Percentiles rank a stretch among this genome's conserved stretches.
Evolutionary conservation across 1,284 basidiomycete genomes (phyloP).

Genomic region (Mycena sp.): DNA sequence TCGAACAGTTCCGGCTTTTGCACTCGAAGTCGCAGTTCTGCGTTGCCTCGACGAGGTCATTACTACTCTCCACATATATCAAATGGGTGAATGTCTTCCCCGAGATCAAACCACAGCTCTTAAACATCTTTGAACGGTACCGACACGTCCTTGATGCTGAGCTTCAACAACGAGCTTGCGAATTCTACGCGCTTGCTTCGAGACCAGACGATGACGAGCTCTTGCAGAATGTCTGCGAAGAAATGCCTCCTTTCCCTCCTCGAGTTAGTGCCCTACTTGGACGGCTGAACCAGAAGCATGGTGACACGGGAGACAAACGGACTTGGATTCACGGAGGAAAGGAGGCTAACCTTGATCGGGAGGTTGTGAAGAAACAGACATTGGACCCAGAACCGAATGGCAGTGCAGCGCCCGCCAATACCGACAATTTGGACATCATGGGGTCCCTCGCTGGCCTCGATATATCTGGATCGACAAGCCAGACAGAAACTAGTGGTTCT

Average conservation of each 20-base stretch:
- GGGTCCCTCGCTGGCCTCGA: conserved; percentile 87
- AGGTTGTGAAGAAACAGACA: conserved; percentile 57
- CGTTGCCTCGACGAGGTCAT: conserved; percentile 89
- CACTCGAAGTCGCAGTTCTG: conserved; percentile 98
- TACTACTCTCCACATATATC: conserved; percentile 96
- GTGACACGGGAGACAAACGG: conserved; percentile 91
- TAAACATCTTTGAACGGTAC: conserved; percentile 98
- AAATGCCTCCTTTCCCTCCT: conserved; percentile 99
- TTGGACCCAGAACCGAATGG: conserved; percentile 46
- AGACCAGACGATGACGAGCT: conserved; percentile 91
- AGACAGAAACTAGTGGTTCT: conserved; percentile 21
- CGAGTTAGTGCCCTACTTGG: conserved; percentile 90
- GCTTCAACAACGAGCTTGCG: conserved; percentile 97
- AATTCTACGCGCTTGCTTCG: conserved; percentile 89
- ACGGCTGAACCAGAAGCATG: conserved; percentile 88
- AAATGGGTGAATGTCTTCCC: conserved; percentile 99
- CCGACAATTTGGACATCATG: conserved; percentile 68
- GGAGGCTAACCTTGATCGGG: conserved; percentile 86
- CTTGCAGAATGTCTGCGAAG: conserved; percentile 94
- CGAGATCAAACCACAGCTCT: conserved; percentile 94
- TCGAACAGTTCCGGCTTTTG: conserved; percentile 94
- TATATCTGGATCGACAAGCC: conserved; percentile 49
- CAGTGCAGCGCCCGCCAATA: conserved; percentile 33
- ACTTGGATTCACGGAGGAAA: conserved; percentile 97
- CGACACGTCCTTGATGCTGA: conserved; percentile 98